phyloP scores from a whole-genome alignment of 345 rosid species.

The Hirschfeldia incana region DNA sequence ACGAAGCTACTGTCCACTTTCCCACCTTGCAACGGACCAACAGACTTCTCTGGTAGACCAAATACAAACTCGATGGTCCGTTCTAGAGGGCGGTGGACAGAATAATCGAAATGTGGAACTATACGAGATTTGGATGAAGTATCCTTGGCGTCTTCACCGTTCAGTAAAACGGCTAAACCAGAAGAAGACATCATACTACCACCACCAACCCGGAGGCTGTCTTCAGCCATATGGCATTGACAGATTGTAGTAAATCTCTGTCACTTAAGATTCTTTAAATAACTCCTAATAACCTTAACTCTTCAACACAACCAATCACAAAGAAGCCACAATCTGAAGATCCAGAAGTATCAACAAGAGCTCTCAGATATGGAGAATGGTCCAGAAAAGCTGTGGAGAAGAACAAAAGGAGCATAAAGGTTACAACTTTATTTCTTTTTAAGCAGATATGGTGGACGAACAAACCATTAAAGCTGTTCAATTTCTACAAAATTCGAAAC shows the following conservation, averaged over 20 bases:
- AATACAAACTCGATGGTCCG: slow-evolving; percentile 79
- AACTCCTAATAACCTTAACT: background rate
- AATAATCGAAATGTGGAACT: slow-evolving; percentile 73
- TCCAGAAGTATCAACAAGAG: background rate
- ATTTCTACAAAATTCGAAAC: background rate
- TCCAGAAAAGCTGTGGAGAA: slow-evolving; percentile 21
- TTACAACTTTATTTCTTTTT: background rate
- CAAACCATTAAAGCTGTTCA: slow-evolving; percentile 14
- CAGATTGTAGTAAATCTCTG: slow-evolving; percentile 4
- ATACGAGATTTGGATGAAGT: slow-evolving; percentile 55
- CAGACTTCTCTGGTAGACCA: slow-evolving; percentile 61
- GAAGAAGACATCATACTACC: slow-evolving; percentile 66
- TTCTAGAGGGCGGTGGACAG: slow-evolving; percentile 70
- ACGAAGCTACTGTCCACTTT: slow-evolving; percentile 52
- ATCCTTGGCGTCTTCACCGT: slow-evolving; percentile 60
- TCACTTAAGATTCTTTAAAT: background rate
- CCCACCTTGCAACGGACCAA: slow-evolving; percentile 48
- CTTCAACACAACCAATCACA: slow-evolving; percentile 25
- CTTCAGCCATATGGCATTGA: slow-evolving; percentile 74
- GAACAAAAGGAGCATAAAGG: background rate
- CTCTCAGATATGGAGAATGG: background rate
- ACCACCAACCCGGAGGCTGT: slow-evolving; percentile 59
- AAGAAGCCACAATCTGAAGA: slow-evolving; percentile 2
- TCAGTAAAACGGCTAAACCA: slow-evolving; percentile 84
- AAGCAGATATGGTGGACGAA: slow-evolving; percentile 2